Evolutionary conservation across 805 yeast genomes (phyloP), one percentile per base, ranked within the genome.

Genomic region (Wickerhamiella dianesei): DNA sequence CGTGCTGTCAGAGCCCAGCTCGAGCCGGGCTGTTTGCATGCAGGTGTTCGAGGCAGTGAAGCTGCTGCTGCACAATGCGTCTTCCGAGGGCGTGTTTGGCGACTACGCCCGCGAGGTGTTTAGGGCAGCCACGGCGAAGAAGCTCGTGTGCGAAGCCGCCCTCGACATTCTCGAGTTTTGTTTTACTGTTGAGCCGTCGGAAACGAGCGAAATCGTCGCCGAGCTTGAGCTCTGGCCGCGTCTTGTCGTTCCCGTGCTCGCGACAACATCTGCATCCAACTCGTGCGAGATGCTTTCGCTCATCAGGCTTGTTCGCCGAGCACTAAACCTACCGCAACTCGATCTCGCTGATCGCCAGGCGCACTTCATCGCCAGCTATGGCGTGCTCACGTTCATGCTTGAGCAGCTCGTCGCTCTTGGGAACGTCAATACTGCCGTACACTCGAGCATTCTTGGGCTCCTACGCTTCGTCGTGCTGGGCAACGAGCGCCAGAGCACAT

Each of bases 21-120:
- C 32, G 32, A 25, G 32, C 32, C 6, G 39, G 6, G 39, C 39
- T 5, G 19, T n/a, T 5, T 6, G 39, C 16, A 36, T 36, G 4
- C 96, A 87, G 61, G 82, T 88, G 0, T 78, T 75, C 52, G 96
- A 87, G 63, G 94, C 95, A 1, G 63, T 88, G 43, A 79, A 79
- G 58, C 77, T 79, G 1, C 63, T 88, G 32, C 67, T 88, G 13
- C 88, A 85, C 60, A 59, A 62, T 2, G 66, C 69, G 44, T 80
- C 77, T 9, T 86, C 86, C 1, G 79, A 80, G 2, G 58, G 59
- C 29, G 59, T 82, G 18, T 81, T 80, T 55, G 56, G 39, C 6
- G 16, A 43, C 35, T 35, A 48, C n/a, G 47, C 41, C 21, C 42
- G 42, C 41, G 77, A 75, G 56, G 74, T 75, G 39, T 36, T 36